Evolutionary conservation across 2,329 filamentous ascomycete species (phyloP).

Genomic region (Alternaria postmessia): DNA sequence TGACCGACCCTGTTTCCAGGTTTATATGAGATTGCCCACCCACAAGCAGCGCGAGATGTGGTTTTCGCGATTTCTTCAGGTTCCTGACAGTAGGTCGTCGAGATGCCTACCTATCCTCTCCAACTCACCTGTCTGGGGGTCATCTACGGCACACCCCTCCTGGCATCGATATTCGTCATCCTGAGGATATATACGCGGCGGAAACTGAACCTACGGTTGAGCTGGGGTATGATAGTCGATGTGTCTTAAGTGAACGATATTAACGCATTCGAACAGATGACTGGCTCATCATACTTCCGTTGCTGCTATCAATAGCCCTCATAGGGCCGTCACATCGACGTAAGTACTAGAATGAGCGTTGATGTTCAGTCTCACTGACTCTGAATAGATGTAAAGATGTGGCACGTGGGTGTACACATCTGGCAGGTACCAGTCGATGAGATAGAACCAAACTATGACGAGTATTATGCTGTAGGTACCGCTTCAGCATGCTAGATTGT

Average conservation of each 20-base stretch:
- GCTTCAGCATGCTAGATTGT: background rate
- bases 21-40: slow-evolving; percentile 42
- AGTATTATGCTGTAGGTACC: slow-evolving; percentile 44
- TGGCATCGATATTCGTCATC: slow-evolving; percentile 46
- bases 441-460: slow-evolving; percentile 49
- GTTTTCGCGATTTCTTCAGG: slow-evolving; percentile 39
- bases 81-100: slow-evolving; percentile 34
- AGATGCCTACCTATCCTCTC: slow-evolving; percentile 50
- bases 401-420: slow-evolving; percentile 50
- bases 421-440: slow-evolving; percentile 46
- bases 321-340: slow-evolving; percentile 49
- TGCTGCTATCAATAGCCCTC: slow-evolving; percentile 47
- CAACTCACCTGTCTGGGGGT: slow-evolving; percentile 50
- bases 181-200: slow-evolving; percentile 49
- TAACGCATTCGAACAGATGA: slow-evolving; percentile 44
- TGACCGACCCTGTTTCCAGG: slow-evolving; percentile 14
- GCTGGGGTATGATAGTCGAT: slow-evolving; percentile 42
- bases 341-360: slow-evolving; percentile 25
- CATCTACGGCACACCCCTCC: slow-evolving; percentile 44
- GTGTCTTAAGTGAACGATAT: slow-evolving; percentile 13
- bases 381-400: slow-evolving; percentile 47
- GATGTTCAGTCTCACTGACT: slow-evolving; percentile 9
- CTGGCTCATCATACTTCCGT: slow-evolving; percentile 49
- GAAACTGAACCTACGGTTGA: slow-evolving; percentile 47
- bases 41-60: slow-evolving; percentile 38